phyloP scores from a whole-genome alignment of 148 eudicot genomes.

The Gaultheria prostrata region DNA sequence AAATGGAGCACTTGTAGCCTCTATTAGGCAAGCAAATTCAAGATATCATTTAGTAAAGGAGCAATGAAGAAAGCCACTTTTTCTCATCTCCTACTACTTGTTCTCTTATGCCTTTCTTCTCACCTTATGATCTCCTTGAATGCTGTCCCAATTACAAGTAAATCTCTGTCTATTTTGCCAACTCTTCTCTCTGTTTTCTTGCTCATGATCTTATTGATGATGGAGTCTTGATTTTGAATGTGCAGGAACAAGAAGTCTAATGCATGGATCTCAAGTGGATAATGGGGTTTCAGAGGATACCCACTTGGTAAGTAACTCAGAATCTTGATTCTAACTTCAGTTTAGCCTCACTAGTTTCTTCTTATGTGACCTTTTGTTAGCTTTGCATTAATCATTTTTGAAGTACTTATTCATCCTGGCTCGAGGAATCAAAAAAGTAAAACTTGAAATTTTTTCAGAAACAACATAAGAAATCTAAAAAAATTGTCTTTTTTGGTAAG shows the following conservation, averaged over 20 bases:
- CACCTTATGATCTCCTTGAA: constrained; percentile 21
- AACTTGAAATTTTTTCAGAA: neutral
- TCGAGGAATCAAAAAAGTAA: neutral
- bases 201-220: neutral
- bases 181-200: neutral
- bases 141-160: constrained; percentile 51
- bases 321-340: neutral
- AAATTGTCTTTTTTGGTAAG: neutral
- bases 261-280: constrained; percentile 23
- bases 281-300: constrained; percentile 17
- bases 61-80: constrained; percentile 24
- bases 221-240: neutral
- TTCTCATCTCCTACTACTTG: constrained; percentile 23
- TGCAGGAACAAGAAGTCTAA: constrained; percentile 42
- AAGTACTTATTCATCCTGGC: too few species aligned
- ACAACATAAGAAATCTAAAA: neutral
- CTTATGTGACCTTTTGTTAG: too few species aligned
- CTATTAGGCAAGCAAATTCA: constrained; percentile 2
- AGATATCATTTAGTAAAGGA: neutral
- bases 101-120: constrained; percentile 37
- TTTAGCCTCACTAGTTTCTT: neutral
- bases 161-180: neutral
- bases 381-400: too few species aligned
- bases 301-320: constrained; percentile 18
- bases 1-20: constrained; percentile 21